A percentile compares a stretch with the other conserved stretches of the same genome.
Evolutionary conservation across 2,329 filamentous ascomycete species (phyloP).

Genomic region (Cladorrhinum sp.): DNA sequence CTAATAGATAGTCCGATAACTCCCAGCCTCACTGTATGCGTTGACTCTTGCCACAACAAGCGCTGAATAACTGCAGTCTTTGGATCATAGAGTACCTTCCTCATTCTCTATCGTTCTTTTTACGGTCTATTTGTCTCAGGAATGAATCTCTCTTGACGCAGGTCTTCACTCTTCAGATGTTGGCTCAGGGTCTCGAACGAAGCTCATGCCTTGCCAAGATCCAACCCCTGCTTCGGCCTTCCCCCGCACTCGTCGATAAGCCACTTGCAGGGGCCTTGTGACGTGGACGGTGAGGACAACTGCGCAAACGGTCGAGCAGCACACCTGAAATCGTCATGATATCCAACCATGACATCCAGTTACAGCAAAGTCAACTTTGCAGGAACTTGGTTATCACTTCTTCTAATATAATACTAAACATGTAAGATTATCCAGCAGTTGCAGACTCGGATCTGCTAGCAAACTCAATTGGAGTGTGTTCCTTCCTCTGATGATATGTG

Average conservation of each 20-base stretch:
- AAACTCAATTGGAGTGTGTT: not conserved
- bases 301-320: not conserved
- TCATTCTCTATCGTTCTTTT: not conserved
- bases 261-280: slow-evolving; percentile 4
- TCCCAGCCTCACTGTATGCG: slow-evolving; percentile 13
- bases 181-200: not conserved
- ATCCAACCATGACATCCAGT: too few relatives aligned
- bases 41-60: slow-evolving; percentile 13
- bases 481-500: not conserved
- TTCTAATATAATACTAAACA: too few relatives aligned
- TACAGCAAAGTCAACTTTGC: too few relatives aligned
- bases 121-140: not conserved
- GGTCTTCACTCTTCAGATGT: not conserved
- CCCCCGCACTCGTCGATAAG: slow-evolving; percentile 6
- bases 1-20: slow-evolving; percentile 3
- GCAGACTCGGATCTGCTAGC: not conserved
- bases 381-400: too few relatives aligned
- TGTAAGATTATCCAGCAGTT: not conserved
- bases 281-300: slow-evolving; percentile 1
- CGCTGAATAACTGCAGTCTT: slow-evolving; percentile 12
- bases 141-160: not conserved
- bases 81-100: not conserved
- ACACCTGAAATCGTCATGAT: not conserved
- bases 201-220: not conserved
- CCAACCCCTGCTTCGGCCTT: not conserved